These are phyloP conservation scores for Endogone sp. DNA, from an alignment of 192 early-diverging fungal species.

Conservation along the genomic window DNA sequence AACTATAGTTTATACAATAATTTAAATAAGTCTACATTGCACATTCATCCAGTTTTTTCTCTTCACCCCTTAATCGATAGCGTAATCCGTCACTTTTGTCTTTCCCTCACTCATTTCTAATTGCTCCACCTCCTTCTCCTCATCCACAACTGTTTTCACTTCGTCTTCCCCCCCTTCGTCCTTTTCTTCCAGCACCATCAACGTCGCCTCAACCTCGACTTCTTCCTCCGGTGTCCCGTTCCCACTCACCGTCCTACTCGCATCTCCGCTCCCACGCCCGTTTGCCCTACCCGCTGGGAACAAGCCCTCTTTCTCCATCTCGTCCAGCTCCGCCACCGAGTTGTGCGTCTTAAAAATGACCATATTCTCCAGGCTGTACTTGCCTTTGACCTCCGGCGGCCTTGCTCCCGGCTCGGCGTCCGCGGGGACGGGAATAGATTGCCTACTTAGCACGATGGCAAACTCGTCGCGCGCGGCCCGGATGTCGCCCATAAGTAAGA, in stretches of 20 bases:
- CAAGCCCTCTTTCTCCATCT: neutral
- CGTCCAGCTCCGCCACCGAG: slow-evolving; percentile 23
- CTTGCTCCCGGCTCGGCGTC: slow-evolving; percentile 35
- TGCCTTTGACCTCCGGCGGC: slow-evolving; percentile 49
- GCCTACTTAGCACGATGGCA: slow-evolving; percentile 38
- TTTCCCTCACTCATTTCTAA: too few relatives aligned
- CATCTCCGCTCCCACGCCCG: neutral
- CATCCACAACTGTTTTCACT: neutral
- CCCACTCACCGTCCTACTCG: neutral
- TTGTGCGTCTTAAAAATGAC: slow-evolving; percentile 59
- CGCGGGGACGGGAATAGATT: slow-evolving; percentile 17
- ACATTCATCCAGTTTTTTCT: too few relatives aligned
- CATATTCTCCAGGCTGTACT: slow-evolving; percentile 63
- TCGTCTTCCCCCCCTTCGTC: neutral
- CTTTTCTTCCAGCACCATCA: neutral
- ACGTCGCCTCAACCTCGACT: neutral
- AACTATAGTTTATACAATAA: too few relatives aligned
- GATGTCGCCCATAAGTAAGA: slow-evolving; percentile 33
- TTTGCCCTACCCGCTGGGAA: neutral
- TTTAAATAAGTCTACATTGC: too few relatives aligned
- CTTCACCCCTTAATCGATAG: too few relatives aligned
- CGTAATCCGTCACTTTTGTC: too few relatives aligned
- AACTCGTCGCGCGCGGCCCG: slow-evolving; percentile 40
- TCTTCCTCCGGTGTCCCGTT: neutral
- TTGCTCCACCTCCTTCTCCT: neutral